Conservation (phyloP, 1,284 basidiomycete species). For the Trichosporon coremiiforme region DNA sequence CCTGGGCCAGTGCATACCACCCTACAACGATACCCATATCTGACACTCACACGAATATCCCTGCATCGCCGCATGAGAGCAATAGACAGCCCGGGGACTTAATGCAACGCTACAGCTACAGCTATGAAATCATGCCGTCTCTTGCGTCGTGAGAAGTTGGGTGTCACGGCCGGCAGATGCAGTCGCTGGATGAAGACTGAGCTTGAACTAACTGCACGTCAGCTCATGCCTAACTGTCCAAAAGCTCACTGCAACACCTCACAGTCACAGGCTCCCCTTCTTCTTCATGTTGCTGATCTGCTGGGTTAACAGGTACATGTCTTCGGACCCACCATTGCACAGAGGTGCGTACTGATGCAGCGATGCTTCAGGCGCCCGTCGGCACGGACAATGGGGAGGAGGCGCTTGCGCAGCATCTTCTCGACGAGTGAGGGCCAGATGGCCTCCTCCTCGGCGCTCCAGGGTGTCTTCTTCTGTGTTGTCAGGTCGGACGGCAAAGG, state of each 20-base stretch:
- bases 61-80: background rate
- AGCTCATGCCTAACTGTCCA: background rate
- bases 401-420: conserved; percentile 20
- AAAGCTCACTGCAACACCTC: background rate
- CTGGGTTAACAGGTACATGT: background rate
- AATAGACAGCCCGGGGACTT: background rate
- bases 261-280: conserved; percentile 11
- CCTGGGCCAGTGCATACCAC: conserved; percentile 10
- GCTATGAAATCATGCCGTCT: conserved; percentile 7
- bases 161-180: too few relatives aligned
- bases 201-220: too few relatives aligned
- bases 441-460: conserved; percentile 38
- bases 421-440: conserved; percentile 33
- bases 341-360: conserved; percentile 34
- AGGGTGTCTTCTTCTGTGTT: conserved; percentile 15
- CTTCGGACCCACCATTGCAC: conserved; percentile 36
- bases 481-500: background rate
- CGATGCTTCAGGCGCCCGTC: conserved; percentile 39
- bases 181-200: too few relatives aligned
- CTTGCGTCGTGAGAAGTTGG: background rate
- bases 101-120: conserved; percentile 11
- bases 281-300: conserved; percentile 22
- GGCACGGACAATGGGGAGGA: conserved; percentile 31
- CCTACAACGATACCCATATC: conserved; percentile 13
- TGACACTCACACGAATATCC: conserved; percentile 11